Evolutionary conservation across 2,329 filamentous ascomycete species (phyloP), one percentile per base, ranked within the genome.

Genomic region (Ophiostoma piceae): DNA sequence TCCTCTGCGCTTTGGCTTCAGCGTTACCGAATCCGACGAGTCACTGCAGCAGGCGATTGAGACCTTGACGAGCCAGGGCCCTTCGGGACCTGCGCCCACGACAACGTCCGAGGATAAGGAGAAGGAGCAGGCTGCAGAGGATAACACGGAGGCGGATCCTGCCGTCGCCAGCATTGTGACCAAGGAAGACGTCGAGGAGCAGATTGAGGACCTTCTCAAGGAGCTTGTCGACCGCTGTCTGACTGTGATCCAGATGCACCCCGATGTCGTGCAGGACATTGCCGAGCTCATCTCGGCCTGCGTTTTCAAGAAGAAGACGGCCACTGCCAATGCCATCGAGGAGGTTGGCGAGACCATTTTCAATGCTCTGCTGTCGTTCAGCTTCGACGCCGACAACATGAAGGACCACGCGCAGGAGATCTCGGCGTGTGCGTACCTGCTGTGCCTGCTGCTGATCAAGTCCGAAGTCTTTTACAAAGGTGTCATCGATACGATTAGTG

Each of bases 181-280:
- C 0, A 84, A 93, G 70, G 92, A 97, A 71, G 90, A 93, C 73
- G 83, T 99, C 7, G 92, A 97, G 72, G 85, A 86, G 43, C 86
- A 92, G 77, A 88, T 95, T 65, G 83, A 85, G 4, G 85, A 84
- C n/a, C 82, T 98, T 57, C 87, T 92, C 54, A 84, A 87, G 26
- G 89, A 92, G 70, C 80, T 98, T 69, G 94, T 98, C 71, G 94
- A 97, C 75, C 90, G 92, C 71, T 96, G 92, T 73, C 83, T 99
- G 29, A 94, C 97, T 75, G 88, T 98, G 43, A 88, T 99, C 68
- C 91, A 94, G 77, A 89, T 90, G 51, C 94, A 98, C 74, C 90
- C 94, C 16, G 89, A 92, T 74, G 88, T 94, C 12, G 96, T 95
- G 0, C 95, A 97, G 75, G 94, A 98, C 76, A 84, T 99, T 66